These are phyloP conservation scores for Gastroboletus turbinatus DNA, from an alignment of 1,284 basidiomycete species.

Conservation along the genomic window DNA sequence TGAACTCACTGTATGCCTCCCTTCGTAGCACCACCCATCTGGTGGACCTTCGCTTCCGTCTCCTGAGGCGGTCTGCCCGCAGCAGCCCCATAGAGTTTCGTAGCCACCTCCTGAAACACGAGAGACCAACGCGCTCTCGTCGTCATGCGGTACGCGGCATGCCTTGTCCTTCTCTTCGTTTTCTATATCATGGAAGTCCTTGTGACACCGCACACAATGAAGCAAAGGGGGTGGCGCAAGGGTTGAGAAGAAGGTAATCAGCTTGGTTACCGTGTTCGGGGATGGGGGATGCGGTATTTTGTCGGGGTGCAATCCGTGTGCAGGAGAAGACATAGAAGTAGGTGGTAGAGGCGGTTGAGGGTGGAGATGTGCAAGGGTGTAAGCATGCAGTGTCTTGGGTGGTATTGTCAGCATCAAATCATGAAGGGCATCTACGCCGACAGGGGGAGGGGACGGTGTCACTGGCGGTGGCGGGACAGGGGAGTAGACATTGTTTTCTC, in stretches of 20 bases:
- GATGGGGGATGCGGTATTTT: slow-evolving; percentile 28
- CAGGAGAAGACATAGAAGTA: slow-evolving; percentile 5
- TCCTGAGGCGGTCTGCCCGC: slow-evolving; percentile 65
- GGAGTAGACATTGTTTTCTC: slow-evolving; percentile 1
- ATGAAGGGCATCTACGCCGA: slow-evolving; percentile 36
- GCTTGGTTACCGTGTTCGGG: slow-evolving; percentile 37
- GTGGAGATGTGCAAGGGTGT: slow-evolving; percentile 53
- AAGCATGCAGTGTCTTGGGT: slow-evolving; percentile 62
- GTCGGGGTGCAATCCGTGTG: background rate
- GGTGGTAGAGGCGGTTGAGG: slow-evolving; percentile 18
- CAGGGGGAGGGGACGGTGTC: slow-evolving; percentile 28
- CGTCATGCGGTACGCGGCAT: slow-evolving; percentile 56
- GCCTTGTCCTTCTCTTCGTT: slow-evolving; percentile 47
- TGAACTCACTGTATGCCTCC: slow-evolving; percentile 65
- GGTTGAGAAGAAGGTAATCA: slow-evolving; percentile 55
- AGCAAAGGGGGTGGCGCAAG: slow-evolving; percentile 63
- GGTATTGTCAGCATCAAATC: slow-evolving; percentile 59
- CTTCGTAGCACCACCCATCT: slow-evolving; percentile 82
- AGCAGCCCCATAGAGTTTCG: slow-evolving; percentile 68
- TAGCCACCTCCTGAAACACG: slow-evolving; percentile 41
- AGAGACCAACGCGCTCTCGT: slow-evolving; percentile 53
- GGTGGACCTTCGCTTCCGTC: slow-evolving; percentile 78
- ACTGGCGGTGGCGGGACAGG: slow-evolving; percentile 17
- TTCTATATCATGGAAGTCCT: slow-evolving; percentile 56
- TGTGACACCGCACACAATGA: slow-evolving; percentile 75